Evolutionary conservation across 176 grass and related monocot genomes (phyloP), one percentile per base, ranked within the genome.

Genomic region (Oryza punctata): DNA sequence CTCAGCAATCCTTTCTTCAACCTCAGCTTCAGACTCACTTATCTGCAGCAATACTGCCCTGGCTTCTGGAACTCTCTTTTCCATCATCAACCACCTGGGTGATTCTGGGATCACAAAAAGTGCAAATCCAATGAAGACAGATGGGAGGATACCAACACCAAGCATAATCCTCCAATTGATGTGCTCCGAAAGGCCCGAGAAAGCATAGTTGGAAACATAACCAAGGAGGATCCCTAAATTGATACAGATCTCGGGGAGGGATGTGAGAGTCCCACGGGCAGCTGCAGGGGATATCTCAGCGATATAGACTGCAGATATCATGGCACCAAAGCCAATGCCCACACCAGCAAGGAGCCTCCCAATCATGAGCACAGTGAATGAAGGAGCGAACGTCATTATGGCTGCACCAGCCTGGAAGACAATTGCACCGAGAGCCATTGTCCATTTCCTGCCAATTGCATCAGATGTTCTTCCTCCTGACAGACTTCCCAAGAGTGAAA

Each of bases 101-200:
- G 95, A 97, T 69, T 97, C 92, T 28, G 92, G 95, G 63, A 97
- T 94, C 63, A 97, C 83, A 21, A 97, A 87, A 79, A 94, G 87
- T 0, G 92, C 92, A 70, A 97, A 86, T 19, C 88, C 95, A 18
- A 94, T 97, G 78, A 97, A 97, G 40, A 94, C 78, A 29, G 95
- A 97, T 5, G 92, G 95, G 14, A 97, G 86, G 54, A 97, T 85
- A 26, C 95, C 92, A 0, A 97, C 87, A 29, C 95, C 95, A 57
- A 97, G 90, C 95, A 97, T 94, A 60, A 97, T 91, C 87, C 95
- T 97, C 95, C 95, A 97, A 65, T 83, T 97, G 47, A 94, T 94
- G 75, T 94, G 92, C 49, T 92, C 86, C 12, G 95, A 91, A 33
- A 97, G 80, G 78, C 90, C 86, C 0, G 92, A 94, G 61, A 97